A percentile compares a stretch with the other conserved stretches of the same genome.
phyloP scores from a whole-genome alignment of 495 filamentous ascomycete species.

The Neurospora pannonica region DNA sequence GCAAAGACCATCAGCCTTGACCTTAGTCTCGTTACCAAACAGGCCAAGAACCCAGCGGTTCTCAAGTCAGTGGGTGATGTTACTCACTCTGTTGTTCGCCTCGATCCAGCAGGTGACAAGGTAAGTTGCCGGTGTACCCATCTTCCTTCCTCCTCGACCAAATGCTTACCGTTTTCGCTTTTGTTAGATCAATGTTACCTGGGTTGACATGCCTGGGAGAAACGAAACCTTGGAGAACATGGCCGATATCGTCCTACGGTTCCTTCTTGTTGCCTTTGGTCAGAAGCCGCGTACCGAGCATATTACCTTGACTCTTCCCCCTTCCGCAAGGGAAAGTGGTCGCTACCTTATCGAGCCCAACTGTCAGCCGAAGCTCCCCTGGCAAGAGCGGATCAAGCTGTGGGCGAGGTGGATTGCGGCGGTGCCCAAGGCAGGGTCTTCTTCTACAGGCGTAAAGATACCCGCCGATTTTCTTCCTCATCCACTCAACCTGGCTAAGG shows the following conservation, averaged over 20 bases:
- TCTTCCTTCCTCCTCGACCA: neutral
- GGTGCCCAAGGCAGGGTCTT: neutral
- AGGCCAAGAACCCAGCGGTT: slow-evolving; percentile 11
- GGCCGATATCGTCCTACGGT: slow-evolving; percentile 32
- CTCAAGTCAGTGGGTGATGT: slow-evolving; percentile 33
- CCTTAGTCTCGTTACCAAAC: slow-evolving; percentile 9
- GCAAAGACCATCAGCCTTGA: slow-evolving; percentile 12
- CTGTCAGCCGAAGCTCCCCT: slow-evolving; percentile 24
- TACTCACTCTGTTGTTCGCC: slow-evolving; percentile 31
- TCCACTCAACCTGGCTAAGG: slow-evolving; percentile 1
- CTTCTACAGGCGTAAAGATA: slow-evolving; percentile 2
- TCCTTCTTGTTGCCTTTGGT: slow-evolving; percentile 29
- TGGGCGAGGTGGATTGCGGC: slow-evolving; percentile 31
- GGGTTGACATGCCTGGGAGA: slow-evolving; percentile 23
- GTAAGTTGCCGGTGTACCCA: slow-evolving; percentile 15
- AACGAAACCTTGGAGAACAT: slow-evolving; percentile 18
- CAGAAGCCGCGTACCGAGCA: slow-evolving; percentile 13
- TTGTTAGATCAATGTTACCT: slow-evolving; percentile 25
- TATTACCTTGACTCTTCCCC: neutral
- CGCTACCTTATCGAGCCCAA: slow-evolving; percentile 18
- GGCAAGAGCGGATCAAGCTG: slow-evolving; percentile 30
- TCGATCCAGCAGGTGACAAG: slow-evolving; percentile 8
- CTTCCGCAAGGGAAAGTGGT: slow-evolving; percentile 10
- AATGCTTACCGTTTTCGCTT: slow-evolving; percentile 1
- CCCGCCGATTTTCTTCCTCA: slow-evolving; percentile 6